Base-by-base conservation (phyloP, 345 rosid species). In the Lagerstroemia speciosa region DNA sequence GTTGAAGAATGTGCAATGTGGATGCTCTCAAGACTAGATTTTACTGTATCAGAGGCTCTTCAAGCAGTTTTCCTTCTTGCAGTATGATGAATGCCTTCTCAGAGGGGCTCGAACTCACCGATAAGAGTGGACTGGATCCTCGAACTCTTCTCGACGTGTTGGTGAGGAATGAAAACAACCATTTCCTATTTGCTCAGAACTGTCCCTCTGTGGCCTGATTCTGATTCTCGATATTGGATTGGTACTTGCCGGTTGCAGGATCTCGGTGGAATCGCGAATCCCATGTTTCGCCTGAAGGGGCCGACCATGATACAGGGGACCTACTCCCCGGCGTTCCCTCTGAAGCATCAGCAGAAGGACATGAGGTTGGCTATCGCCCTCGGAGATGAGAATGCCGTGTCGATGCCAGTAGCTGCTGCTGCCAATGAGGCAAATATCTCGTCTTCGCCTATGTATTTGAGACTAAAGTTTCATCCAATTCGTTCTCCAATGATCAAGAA, bases 21-120 rank as follows among this genome's bases (percentile, higher is more conserved):
- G n/a, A n/a, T n/a, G n/a, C n/a, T n/a, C n/a, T n/a, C n/a, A n/a
- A n/a, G n/a, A 53, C 60, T 22, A 6, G 29, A 8, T 53, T 53
- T 53, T 53, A 24, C 60, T 24, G 7, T 53, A 22, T 53, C 5
- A 64, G 29, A 20, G 27, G 45, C 20, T 33, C 22, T 15, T 22
- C 20, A 20, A 24, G 46, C 31, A 22, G 29, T 45, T 52, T 26
- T 40, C 40, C 62, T 65, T 20, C 69, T 48, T 34, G 55, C 81
- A 92, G 96, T 68, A 70, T 94, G 97, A 86, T 94, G 99, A 89
- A 83, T 19, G 85, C 99, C 15, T 94, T 91, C 71, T 91, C 99
- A 0, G 96, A 94, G 79, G 99, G 97, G 64, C 86, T 94, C 65
- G 95, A 81, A 45, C 81, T 91, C 76, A 88, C 97, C 24, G 93